phyloP scores from a whole-genome alignment of 441 rosid species.

The Eugenia klotzschiana region DNA sequence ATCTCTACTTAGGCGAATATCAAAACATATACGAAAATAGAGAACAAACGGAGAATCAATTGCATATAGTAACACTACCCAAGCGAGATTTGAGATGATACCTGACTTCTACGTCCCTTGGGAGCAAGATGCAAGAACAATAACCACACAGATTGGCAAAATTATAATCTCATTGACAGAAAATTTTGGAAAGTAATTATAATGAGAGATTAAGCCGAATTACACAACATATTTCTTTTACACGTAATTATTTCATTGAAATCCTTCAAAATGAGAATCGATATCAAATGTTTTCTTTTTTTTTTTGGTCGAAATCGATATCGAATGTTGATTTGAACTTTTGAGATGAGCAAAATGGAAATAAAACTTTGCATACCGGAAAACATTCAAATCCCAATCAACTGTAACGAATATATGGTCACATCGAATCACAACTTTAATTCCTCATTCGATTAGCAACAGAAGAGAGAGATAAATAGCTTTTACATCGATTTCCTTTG shows the following conservation, averaged over 20 bases:
- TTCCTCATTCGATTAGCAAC: neutral
- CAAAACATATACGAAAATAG: neutral
- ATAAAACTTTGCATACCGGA: neutral
- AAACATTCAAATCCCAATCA: neutral
- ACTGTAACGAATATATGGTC: neutral
- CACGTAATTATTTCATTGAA: neutral
- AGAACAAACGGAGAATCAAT: neutral
- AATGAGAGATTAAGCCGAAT: neutral
- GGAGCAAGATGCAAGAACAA: neutral
- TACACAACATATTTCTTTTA: neutral
- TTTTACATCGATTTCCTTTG: fast-evolving
- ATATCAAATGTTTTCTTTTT: too few relatives aligned
- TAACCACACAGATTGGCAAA: neutral
- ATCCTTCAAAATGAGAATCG: too few relatives aligned
- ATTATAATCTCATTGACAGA: neutral
- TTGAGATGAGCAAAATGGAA: neutral
- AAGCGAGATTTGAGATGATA: neutral
- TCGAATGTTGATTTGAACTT: too few relatives aligned
- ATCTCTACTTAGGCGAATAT: neutral
- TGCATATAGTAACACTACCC: neutral
- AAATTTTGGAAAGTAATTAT: neutral
- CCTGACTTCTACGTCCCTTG: neutral
- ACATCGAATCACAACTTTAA: neutral
- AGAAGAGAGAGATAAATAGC: neutral
- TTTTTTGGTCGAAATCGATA: too few relatives aligned